Conservation (phyloP, 306 rosid genomes). For the Cucumis melo region DNA sequence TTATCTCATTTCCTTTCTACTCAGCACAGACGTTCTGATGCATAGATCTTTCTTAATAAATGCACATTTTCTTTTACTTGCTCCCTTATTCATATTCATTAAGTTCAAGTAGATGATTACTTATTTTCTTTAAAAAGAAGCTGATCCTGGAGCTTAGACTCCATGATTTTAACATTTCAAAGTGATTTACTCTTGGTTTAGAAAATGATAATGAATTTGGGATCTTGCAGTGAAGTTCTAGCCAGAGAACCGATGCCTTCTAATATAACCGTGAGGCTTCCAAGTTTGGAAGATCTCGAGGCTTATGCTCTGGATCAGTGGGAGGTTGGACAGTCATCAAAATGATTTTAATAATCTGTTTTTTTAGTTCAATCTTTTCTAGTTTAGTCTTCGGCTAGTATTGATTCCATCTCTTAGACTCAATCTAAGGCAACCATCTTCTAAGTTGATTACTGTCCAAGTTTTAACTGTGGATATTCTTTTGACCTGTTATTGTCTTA, state of each 20-base stretch:
- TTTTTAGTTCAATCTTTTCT: conserved; percentile 5
- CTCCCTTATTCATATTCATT: background rate
- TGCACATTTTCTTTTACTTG: background rate
- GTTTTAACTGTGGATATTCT: conserved; percentile 19
- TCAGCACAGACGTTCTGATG: background rate
- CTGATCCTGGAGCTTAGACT: background rate
- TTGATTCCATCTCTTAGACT: background rate
- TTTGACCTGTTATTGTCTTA: conserved; percentile 32
- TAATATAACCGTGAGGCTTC: conserved; percentile 72
- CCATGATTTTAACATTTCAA: background rate
- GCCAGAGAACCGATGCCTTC: conserved; percentile 93
- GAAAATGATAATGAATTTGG: conserved; percentile 20
- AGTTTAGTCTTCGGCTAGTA: background rate
- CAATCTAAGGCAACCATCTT: background rate
- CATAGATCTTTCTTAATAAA: background rate
- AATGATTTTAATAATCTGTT: conserved; percentile 5
- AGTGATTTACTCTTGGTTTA: background rate
- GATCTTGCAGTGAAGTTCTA: conserved; percentile 67
- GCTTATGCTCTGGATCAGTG: conserved; percentile 70
- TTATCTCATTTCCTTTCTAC: background rate
- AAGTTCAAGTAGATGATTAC: background rate
- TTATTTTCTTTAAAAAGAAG: background rate
- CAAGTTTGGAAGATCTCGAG: conserved; percentile 69
- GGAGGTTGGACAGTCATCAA: conserved; percentile 50
- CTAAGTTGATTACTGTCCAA: conserved; percentile 6